These are phyloP conservation scores for Pseudocercospora cruenta DNA, from an alignment of 2,329 filamentous ascomycete genomes.

Conservation along the genomic window DNA sequence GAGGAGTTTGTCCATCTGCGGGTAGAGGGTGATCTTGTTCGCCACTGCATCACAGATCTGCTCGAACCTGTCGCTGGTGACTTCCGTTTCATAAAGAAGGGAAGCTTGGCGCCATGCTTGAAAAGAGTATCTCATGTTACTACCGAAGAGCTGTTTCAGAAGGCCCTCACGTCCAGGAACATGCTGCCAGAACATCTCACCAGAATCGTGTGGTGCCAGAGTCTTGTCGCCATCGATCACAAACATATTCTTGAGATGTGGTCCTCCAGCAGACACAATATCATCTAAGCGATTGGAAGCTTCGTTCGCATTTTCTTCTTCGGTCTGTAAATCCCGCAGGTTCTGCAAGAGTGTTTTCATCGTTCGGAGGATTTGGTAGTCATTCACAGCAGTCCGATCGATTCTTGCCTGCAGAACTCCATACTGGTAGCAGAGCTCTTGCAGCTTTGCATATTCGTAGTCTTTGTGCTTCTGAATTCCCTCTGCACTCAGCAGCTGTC, in stretches of 20 bases:
- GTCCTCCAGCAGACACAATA: slow-evolving; percentile 30
- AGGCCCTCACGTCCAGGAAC: slow-evolving; percentile 48
- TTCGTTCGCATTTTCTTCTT: slow-evolving; percentile 32
- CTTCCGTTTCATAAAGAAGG: slow-evolving; percentile 56
- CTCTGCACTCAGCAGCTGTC: slow-evolving; percentile 32
- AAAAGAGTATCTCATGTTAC: slow-evolving; percentile 56
- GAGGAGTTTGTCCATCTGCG: slow-evolving; percentile 55
- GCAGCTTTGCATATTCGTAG: slow-evolving; percentile 50
- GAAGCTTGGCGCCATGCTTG: slow-evolving; percentile 58
- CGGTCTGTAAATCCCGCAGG: background rate
- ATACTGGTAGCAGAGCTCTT: slow-evolving; percentile 49
- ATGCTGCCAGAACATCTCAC: slow-evolving; percentile 54
- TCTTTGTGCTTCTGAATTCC: slow-evolving; percentile 56
- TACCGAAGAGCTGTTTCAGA: slow-evolving; percentile 59
- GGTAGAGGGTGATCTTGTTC: slow-evolving; percentile 46
- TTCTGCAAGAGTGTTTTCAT: background rate
- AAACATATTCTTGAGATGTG: slow-evolving; percentile 50
- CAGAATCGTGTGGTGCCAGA: slow-evolving; percentile 55
- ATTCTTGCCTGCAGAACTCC: background rate
- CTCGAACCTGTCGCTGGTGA: slow-evolving; percentile 47
- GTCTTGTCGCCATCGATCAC: slow-evolving; percentile 65
- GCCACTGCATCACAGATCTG: slow-evolving; percentile 52
- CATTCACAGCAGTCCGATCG: background rate
- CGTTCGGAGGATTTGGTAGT: background rate
- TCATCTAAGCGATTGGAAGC: slow-evolving; percentile 42